Evolutionary conservation across 2,329 filamentous ascomycete species (phyloP).

Genomic region (Aureobasidium leucospermi): DNA sequence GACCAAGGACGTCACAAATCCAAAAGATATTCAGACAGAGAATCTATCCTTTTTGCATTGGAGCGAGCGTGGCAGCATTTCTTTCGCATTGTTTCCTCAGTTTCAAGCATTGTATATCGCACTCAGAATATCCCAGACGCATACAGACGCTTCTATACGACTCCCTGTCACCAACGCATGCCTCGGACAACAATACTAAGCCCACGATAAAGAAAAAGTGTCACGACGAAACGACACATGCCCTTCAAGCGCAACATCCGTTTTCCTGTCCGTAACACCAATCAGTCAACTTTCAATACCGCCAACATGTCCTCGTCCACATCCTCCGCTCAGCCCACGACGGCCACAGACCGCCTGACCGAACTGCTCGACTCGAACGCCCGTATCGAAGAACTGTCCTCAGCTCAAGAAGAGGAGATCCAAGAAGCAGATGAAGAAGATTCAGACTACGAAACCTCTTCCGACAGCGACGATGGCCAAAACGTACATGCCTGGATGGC

Average conservation of each 20-base stretch:
- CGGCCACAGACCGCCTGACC: constrained; percentile 21
- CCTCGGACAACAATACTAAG: constrained; percentile 18
- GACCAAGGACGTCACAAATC: not conserved
- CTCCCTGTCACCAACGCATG: constrained; percentile 4
- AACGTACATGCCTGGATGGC: constrained; percentile 16
- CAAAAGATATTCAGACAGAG: not conserved
- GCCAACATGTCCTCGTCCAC: not conserved
- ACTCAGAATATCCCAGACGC: not conserved
- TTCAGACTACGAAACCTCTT: not conserved
- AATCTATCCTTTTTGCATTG: not conserved
- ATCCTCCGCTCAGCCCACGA: not conserved
- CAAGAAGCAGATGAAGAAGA: constrained; percentile 19
- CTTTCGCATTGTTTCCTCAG: not conserved
- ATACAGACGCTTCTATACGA: not conserved
- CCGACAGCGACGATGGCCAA: not conserved
- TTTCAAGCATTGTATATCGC: not conserved
- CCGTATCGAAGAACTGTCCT: constrained; percentile 27
- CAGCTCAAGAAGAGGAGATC: constrained; percentile 21
- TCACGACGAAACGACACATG: not conserved
- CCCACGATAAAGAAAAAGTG: not conserved
- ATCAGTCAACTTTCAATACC: not conserved
- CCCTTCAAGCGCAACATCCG: not conserved
- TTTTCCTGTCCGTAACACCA: constrained; percentile 11
- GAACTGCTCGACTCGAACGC: constrained; percentile 21
- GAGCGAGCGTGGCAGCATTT: not conserved